Evolutionary conservation across 192 early-diverging fungal species (phyloP).

Genomic region (Coemansia furcata): DNA sequence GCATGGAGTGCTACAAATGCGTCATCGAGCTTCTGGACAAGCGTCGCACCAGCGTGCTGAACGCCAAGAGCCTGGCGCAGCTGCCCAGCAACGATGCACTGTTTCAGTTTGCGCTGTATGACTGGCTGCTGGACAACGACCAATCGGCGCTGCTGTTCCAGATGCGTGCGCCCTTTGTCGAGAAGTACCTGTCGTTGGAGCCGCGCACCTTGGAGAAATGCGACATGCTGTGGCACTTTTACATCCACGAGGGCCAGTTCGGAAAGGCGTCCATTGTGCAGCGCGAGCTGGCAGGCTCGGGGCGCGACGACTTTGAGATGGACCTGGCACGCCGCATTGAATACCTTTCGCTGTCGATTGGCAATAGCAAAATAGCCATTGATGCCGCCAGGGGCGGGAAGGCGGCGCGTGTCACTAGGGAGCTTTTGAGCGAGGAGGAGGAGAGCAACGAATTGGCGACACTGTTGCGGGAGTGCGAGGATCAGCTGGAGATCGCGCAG

Average conservation of each 20-base stretch:
- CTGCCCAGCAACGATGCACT: constrained; percentile 53
- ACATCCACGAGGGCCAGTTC: constrained; percentile 58
- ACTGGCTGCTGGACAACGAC: constrained; percentile 59
- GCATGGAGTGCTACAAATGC: too few species aligned
- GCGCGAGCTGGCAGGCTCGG: constrained; percentile 38
- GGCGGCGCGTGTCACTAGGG: not conserved
- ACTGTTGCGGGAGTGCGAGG: constrained; percentile 56
- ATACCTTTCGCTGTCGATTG: constrained; percentile 64
- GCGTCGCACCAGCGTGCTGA: too few species aligned
- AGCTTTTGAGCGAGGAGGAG: constrained; percentile 20
- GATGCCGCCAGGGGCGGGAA: constrained; percentile 19
- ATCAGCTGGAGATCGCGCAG: constrained; percentile 60
- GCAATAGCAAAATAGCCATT: constrained; percentile 62
- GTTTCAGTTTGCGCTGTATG: constrained; percentile 67
- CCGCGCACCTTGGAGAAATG: constrained; percentile 51
- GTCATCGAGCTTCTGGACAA: too few species aligned
- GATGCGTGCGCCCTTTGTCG: constrained; percentile 48
- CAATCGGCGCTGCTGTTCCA: constrained; percentile 54
- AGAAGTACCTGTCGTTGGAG: constrained; percentile 53
- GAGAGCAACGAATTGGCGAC: constrained; percentile 43
- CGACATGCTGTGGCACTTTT: constrained; percentile 69
- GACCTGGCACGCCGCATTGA: constrained; percentile 54
- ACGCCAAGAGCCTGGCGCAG: too few species aligned
- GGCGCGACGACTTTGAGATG: constrained; percentile 20
- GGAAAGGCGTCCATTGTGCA: constrained; percentile 59